Base-by-base conservation (phyloP, 2,329 filamentous ascomycete species). In the Penicillium janthinellum region DNA sequence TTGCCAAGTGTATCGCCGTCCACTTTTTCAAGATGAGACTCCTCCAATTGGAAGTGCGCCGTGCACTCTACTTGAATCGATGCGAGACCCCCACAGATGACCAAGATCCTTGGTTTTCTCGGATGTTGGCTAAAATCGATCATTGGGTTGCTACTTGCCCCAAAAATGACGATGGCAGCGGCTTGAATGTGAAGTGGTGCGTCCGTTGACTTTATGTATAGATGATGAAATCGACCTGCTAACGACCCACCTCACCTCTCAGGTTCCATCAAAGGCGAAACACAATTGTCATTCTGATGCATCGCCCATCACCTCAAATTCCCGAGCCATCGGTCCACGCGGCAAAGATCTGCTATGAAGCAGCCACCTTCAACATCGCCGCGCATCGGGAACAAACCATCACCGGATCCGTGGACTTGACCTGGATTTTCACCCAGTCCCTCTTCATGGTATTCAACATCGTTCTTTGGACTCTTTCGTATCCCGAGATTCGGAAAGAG, bases 21-120 rank as follows among this genome's bases (percentile, higher is more conserved):
- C 94, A 99, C 73, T 95, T 96, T 69, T 92, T 92, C 80, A 94
- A 91, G 72, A 96, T 97, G 91, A 85, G 92, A 57, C 77, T 96
- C 59, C 81, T 93, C 12, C 93, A 97, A 73, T 86, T 93, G 14
- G 94, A 98, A 75, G 95, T 97, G 45, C 85, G 92, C 58, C 86
- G 92, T 59, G 89, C 88, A 6, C 81, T 98, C 0, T 98, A 99
- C 73, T 89, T 96, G 67, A 89, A 88, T 75, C 95, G 95, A 75
- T 85, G 89, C 47, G 79, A 86, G 0, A 88, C 91, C 53, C 93
- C 94, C 0, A 86, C 85, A 55, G 86, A 89, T 71, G 92, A 96
- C 69, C 83, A 86, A 42, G 90, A 97, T 76, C 91, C 91, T 1
- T 97, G 95, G 92, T 97, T 96, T 71, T 76, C 82, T 25, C 81